phyloP scores from a whole-genome alignment of 83 land plant genomes.

The Picea abies region DNA sequence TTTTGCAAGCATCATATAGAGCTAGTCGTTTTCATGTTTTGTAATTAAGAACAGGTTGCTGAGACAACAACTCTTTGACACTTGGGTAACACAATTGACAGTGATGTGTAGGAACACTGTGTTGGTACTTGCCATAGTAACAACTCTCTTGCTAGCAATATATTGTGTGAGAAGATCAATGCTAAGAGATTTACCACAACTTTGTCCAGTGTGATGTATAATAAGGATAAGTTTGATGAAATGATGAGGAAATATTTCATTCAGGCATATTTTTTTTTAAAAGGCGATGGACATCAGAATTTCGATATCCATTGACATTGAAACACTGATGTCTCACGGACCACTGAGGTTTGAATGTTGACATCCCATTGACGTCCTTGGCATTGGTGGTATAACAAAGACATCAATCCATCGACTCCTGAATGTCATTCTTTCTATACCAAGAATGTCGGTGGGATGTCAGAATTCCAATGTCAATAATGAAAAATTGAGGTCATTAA shows the following conservation, averaged over 20 bases:
- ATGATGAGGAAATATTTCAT: not conserved
- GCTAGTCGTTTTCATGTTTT: not conserved
- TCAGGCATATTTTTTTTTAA: not conserved
- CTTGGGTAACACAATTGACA: not conserved
- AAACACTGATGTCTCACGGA: too few relatives aligned
- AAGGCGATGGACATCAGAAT: too few relatives aligned
- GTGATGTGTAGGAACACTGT: not conserved
- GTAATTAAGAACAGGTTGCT: not conserved
- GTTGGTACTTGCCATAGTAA: conserved; percentile 11
- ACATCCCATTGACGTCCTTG: too few relatives aligned
- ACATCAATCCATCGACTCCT: too few relatives aligned
- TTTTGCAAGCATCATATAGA: too few relatives aligned
- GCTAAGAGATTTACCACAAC: not conserved
- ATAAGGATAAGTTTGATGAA: not conserved
- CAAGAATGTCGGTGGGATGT: too few relatives aligned
- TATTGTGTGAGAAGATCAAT: not conserved
- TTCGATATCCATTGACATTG: too few relatives aligned
- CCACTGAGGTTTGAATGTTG: too few relatives aligned
- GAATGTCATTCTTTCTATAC: too few relatives aligned
- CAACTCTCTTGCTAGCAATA: conserved; percentile 4
- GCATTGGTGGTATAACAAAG: too few relatives aligned
- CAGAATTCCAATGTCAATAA: too few relatives aligned
- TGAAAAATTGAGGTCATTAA: too few relatives aligned
- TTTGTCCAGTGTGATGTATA: not conserved
- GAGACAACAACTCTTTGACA: not conserved